Evolutionary conservation across 78 protist species (phyloP), one percentile per base, ranked within the genome.

Genomic region (Dictyostelium capitatum): DNA sequence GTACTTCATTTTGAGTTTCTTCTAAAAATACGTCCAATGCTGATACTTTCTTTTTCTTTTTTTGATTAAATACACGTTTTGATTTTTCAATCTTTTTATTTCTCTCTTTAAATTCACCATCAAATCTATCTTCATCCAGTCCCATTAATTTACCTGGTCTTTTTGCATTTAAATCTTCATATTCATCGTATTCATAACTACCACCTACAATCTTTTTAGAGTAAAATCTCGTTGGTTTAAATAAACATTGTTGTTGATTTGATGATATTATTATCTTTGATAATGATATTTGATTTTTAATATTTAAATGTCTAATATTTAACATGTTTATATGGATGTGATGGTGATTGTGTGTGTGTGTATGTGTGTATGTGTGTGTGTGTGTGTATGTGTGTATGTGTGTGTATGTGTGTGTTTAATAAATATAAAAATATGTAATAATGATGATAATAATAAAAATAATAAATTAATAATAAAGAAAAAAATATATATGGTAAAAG

Each of bases 1-100:
- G 59, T 20, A 2, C 50, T 15, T 43, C 12, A 3, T 73, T 73
- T 7, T 17, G 5, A 0, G 28, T 73, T 46, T 37, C 79, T 17
- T 46, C 12, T 20, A 17, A 20, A 46, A 37, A 73, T 9, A 73
- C 32, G 3, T 73, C 79, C 3, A 73, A 37, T 73, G 79, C 12
- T n/a, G 79, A 12, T 9, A 73, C 57, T 73, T 19, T 73, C 8
- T 37, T 23, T 6, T 46, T 43, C 25, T 73, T 73, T 50, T 73
- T 37, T 9, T 73, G 28, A 11, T 73, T 73, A 23, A 73, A 20
- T 11, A 43, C 37, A 46, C 79, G 79, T 73, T 73, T 73, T n/a
- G 79, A 43, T 46, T 73, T 73, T 37, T n/a, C 32, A 11, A 47
- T 0, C 53, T 73, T 47, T 47, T 7, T 15, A 62, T 25, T 25